Evolutionary conservation across 2,329 filamentous ascomycete genomes (phyloP).

Genomic region (Verticillium nubilum): DNA sequence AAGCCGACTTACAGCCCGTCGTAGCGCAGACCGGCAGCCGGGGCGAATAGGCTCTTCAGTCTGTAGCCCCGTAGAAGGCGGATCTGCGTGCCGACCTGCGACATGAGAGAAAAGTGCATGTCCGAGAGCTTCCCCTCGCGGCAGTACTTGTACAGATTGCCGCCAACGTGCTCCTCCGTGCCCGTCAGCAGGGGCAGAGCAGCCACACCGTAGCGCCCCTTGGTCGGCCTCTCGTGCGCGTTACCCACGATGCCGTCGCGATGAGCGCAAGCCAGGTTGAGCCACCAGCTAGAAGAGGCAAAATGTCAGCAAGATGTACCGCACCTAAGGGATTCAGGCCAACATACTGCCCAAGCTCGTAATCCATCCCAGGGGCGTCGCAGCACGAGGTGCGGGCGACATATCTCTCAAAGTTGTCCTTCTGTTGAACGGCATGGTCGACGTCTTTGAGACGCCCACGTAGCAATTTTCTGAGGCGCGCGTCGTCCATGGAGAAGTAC

Average conservation of each 20-base stretch:
- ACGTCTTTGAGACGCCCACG: slow-evolving; percentile 35
- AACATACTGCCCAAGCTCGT: slow-evolving; percentile 45
- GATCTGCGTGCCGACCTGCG: slow-evolving; percentile 41
- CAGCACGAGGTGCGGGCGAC: slow-evolving; percentile 20
- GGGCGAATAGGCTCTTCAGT: slow-evolving; percentile 46
- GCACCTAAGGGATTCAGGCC: neutral
- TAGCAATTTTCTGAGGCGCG: slow-evolving; percentile 28
- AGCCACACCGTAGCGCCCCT: slow-evolving; percentile 37
- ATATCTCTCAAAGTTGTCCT: slow-evolving; percentile 28
- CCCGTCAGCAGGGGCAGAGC: slow-evolving; percentile 48
- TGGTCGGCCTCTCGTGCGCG: slow-evolving; percentile 37
- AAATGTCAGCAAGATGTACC: slow-evolving; percentile 8
- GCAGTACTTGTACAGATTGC: slow-evolving; percentile 34
- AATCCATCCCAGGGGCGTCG: slow-evolving; percentile 23
- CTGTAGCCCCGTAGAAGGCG: slow-evolving; percentile 47
- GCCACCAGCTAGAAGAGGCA: slow-evolving; percentile 44
- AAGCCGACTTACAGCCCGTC: slow-evolving; percentile 48
- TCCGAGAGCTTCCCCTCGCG: slow-evolving; percentile 36
- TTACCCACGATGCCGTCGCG: slow-evolving; percentile 48
- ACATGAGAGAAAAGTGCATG: slow-evolving; percentile 43
- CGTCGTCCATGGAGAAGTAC: slow-evolving; percentile 40
- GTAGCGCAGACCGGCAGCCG: slow-evolving; percentile 47
- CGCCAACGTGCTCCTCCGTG: slow-evolving; percentile 34
- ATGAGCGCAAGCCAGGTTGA: slow-evolving; percentile 49
- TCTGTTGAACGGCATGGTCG: slow-evolving; percentile 25